Base-by-base conservation (phyloP, 2,329 filamentous ascomycete genomes). In the Alternaria metachromatica region DNA sequence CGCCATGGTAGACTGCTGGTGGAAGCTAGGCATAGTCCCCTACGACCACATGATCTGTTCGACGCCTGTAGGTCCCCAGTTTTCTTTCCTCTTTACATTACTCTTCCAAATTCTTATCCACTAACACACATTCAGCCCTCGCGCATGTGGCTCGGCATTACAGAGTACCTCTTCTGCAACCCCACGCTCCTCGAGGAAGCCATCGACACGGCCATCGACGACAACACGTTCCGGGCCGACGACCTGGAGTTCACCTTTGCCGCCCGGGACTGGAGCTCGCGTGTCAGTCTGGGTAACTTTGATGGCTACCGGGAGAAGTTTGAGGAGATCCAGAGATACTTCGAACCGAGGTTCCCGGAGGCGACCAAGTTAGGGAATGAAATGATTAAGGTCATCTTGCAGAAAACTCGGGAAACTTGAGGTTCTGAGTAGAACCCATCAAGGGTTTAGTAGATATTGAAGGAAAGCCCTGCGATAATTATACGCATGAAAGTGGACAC, bases 11-110 rank as follows among this genome's bases (percentile, higher is more conserved):
- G 96, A 99, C 83, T 98, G 95, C 82, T 99, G 96, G 96, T 96
- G 92, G 77, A 92, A 93, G 70, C 87, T 98, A 49, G 92, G 90
- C 33, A 99, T 97, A 73, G 92, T 96, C 51, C 96, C 96, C 1
- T 99, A 99, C 80, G 95, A 99, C 81, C 96, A 99, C 84, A 99
- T 99, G 94, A 96, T 99, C 71, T 99, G 96, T 84, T 97, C 94
- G 58, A 99, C 96, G 43, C 96, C 96, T 53, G 88, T 90, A 76
- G 78, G 87, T 28, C 28, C 33, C 13, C 21, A 37, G 43, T 37
- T 48, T 37, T 26, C 44, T 46, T 23, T 30, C 41, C 12, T 30
- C 26, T 6, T 15, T 30, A 4, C 50, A 6, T 15, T 25, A 12
- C 54, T 33, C 20, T 6, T n/a, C 23, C 20, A 23, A 23, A 25